Evolutionary conservation across 2,329 filamentous ascomycete genomes (phyloP).

Genomic region (Scytalidium sp.): DNA sequence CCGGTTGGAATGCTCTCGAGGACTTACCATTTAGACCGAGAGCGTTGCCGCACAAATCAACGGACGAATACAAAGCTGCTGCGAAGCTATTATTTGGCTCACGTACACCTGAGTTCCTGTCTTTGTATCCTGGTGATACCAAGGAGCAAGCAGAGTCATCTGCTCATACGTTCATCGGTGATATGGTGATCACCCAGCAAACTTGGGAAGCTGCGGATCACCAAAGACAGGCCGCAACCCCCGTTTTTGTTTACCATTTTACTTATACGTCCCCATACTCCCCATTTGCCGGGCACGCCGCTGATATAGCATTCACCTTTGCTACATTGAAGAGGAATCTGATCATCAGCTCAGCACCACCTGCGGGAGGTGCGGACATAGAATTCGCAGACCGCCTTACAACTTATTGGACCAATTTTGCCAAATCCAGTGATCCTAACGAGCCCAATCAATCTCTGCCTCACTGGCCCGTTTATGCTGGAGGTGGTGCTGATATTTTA

Average conservation of each 20-base stretch:
- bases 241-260: not conserved
- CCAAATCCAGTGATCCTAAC: slow-evolving; percentile 1
- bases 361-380: not conserved
- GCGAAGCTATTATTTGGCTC: not conserved
- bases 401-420: slow-evolving; percentile 2
- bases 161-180: not conserved
- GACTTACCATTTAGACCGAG: not conserved
- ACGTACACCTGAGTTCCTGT: not conserved
- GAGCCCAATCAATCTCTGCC: not conserved
- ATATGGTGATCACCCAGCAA: not conserved
- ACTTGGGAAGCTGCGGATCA: not conserved
- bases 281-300: not conserved
- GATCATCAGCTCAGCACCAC: not conserved
- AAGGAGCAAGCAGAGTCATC: not conserved
- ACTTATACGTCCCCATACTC: not conserved
- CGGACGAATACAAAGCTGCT: not conserved
- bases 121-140: not conserved
- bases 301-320: not conserved
- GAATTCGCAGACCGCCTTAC: not conserved
- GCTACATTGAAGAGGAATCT: not conserved
- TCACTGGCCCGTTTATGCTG: not conserved
- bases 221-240: not conserved
- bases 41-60: not conserved
- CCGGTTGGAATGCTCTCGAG: not conserved
- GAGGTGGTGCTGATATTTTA: not conserved